A percentile compares a stretch with the other conserved stretches of the same genome.
Evolutionary conservation across 2,329 filamentous ascomycete genomes (phyloP).

Genomic region (Aphanoascus verrucosus): DNA sequence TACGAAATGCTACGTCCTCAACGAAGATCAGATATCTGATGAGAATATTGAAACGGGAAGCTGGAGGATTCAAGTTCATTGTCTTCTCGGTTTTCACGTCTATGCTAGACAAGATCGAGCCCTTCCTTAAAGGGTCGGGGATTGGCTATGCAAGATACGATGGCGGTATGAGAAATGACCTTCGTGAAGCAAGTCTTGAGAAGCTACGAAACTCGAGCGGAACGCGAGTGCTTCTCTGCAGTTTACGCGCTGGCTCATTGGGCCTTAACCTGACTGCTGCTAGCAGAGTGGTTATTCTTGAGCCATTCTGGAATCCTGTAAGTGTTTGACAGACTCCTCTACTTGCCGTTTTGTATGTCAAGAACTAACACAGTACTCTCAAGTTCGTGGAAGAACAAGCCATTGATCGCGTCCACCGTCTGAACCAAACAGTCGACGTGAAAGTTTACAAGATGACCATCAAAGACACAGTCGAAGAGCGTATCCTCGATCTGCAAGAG

Average conservation of each 20-base stretch:
- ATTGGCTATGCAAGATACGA: conserved; percentile 85
- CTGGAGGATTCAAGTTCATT: conserved; percentile 82
- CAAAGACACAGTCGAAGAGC: conserved; percentile 75
- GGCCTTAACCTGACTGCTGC: conserved; percentile 92
- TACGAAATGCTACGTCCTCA: conserved; percentile 45
- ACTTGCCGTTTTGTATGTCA: not conserved
- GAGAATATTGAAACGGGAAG: conserved; percentile 67
- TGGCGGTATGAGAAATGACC: conserved; percentile 87
- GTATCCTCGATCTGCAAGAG: conserved; percentile 88
- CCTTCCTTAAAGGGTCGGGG: conserved; percentile 65
- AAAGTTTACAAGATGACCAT: conserved; percentile 92
- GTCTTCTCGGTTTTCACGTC: conserved; percentile 98
- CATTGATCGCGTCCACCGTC: conserved; percentile 95
- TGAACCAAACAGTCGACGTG: conserved; percentile 91
- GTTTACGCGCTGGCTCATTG: conserved; percentile 82
- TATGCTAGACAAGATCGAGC: conserved; percentile 93
- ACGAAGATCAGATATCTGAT: conserved; percentile 87
- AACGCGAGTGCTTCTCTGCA: conserved; percentile 79
- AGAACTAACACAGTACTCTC: conserved; percentile 6
- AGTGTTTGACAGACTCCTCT: conserved; percentile 24
- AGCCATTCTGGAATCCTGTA: conserved; percentile 97
- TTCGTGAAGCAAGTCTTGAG: conserved; percentile 74
- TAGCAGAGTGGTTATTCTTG: conserved; percentile 83
- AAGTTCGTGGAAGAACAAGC: conserved; percentile 97
- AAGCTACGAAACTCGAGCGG: conserved; percentile 61